Evolutionary conservation across 163 green algal species (phyloP).

Genomic region (Prototheca wickerhamii): DNA sequence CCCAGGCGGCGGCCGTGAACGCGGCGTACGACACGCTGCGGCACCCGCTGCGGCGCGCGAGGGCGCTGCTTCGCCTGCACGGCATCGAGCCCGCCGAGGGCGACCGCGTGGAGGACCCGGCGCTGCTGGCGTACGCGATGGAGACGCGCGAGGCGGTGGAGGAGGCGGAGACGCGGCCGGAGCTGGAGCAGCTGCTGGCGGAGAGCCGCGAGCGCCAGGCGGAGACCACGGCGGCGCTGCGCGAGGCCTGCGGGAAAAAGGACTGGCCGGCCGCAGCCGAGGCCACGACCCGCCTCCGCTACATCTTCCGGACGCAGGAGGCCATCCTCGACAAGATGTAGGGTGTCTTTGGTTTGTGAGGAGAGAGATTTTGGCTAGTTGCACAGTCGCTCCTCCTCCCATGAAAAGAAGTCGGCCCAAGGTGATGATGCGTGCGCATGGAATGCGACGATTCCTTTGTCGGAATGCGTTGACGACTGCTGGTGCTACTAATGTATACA

Average conservation of each 20-base stretch:
- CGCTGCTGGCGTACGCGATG: slow-evolving; percentile 48
- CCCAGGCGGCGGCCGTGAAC: slow-evolving; percentile 40
- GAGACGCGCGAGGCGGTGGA: slow-evolving; percentile 43
- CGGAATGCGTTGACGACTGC: background rate
- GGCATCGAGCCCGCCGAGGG: background rate
- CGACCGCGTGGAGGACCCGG: slow-evolving; percentile 25
- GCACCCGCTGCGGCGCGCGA: slow-evolving; percentile 29
- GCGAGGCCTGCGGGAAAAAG: slow-evolving; percentile 7
- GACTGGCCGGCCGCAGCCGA: slow-evolving; percentile 14
- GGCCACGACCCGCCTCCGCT: slow-evolving; percentile 20
- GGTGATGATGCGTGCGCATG: background rate
- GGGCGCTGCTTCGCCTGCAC: background rate
- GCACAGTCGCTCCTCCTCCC: too few species aligned
- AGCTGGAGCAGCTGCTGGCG: slow-evolving; percentile 25
- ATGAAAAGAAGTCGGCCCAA: background rate
- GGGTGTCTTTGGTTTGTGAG: background rate
- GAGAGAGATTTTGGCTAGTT: background rate
- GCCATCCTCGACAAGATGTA: slow-evolving; percentile 27
- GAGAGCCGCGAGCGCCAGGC: slow-evolving; percentile 7
- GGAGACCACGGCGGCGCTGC: slow-evolving; percentile 9
- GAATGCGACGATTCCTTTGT: background rate
- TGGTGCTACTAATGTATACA: background rate
- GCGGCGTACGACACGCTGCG: slow-evolving; percentile 34
- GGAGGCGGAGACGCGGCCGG: background rate
- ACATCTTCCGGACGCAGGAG: slow-evolving; percentile 29